Conservation (phyloP, 2,329 filamentous ascomycete genomes). For the Hymenoscyphus albidus region DNA sequence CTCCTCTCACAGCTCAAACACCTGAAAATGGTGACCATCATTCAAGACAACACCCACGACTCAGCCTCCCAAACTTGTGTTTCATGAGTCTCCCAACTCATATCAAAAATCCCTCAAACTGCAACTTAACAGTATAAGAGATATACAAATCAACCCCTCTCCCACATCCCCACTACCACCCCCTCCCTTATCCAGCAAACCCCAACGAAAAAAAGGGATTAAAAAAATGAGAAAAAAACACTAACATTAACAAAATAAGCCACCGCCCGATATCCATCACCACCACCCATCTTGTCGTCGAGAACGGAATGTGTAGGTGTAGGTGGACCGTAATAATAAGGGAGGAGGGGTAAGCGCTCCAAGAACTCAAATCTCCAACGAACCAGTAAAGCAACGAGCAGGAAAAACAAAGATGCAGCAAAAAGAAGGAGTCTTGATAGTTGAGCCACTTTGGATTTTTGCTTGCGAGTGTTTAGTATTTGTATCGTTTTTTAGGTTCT, state of each 20-base stretch:
- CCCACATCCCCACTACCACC: background rate
- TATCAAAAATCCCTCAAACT: background rate
- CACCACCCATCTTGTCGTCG: constrained; percentile 28
- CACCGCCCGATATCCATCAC: constrained; percentile 57
- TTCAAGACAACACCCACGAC: background rate
- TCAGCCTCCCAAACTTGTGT: background rate
- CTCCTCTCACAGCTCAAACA: background rate
- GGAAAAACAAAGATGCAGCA: constrained; percentile 18
- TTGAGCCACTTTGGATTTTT: constrained; percentile 23
- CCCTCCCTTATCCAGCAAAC: background rate
- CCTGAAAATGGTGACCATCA: background rate
- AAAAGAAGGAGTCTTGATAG: constrained; percentile 18
- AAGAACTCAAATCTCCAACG: constrained; percentile 15
- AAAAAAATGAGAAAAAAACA: background rate
- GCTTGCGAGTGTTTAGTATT: background rate
- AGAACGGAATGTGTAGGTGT: background rate
- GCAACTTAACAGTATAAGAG: background rate
- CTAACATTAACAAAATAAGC: constrained; percentile 72
- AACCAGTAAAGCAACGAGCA: constrained; percentile 21
- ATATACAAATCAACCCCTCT: background rate
- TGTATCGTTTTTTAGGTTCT: background rate
- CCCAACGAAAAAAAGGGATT: background rate
- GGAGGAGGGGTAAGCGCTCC: background rate
- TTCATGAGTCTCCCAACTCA: too few relatives aligned
- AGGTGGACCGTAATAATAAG: background rate